Conservation (phyloP, 306 rosid genomes). For the Senna siamea region DNA sequence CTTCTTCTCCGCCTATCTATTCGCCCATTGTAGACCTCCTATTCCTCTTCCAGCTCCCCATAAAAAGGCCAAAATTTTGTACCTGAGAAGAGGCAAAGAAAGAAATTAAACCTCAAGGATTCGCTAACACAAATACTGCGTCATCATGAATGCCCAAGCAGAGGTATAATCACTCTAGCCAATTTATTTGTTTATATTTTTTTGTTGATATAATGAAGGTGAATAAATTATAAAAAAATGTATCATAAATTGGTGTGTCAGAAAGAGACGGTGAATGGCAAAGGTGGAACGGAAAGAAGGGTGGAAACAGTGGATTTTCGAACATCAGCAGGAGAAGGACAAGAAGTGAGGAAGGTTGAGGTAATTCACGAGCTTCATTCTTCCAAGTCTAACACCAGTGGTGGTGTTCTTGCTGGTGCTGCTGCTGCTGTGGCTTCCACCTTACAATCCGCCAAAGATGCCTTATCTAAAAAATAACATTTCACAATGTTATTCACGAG, state of each 20-base stretch:
- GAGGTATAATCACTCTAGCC: background rate
- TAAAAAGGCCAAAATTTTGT: conserved; percentile 1
- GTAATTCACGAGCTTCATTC: conserved; percentile 57
- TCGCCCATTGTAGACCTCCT: conserved; percentile 16
- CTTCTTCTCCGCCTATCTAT: conserved; percentile 38
- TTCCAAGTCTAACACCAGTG: conserved; percentile 42
- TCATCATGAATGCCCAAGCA: conserved; percentile 43
- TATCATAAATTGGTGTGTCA: background rate
- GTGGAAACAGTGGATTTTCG: conserved; percentile 59
- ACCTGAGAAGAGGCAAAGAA: background rate
- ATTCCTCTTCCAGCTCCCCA: conserved; percentile 19
- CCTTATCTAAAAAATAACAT: conserved; percentile 46
- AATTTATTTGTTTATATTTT: background rate
- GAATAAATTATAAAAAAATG: background rate
- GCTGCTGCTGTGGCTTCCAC: conserved; percentile 58
- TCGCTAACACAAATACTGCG: background rate
- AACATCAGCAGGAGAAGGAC: conserved; percentile 57
- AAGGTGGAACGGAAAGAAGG: conserved; percentile 42
- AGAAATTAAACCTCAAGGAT: background rate
- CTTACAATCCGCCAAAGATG: conserved; percentile 65
- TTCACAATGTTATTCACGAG: background rate
- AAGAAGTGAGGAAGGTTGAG: conserved; percentile 52
- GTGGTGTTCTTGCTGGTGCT: conserved; percentile 59
- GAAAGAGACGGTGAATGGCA: conserved; percentile 31
- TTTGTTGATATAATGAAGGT: background rate